Conservation (phyloP, 257 asterid species). For the Solanum stenotomum region DNA sequence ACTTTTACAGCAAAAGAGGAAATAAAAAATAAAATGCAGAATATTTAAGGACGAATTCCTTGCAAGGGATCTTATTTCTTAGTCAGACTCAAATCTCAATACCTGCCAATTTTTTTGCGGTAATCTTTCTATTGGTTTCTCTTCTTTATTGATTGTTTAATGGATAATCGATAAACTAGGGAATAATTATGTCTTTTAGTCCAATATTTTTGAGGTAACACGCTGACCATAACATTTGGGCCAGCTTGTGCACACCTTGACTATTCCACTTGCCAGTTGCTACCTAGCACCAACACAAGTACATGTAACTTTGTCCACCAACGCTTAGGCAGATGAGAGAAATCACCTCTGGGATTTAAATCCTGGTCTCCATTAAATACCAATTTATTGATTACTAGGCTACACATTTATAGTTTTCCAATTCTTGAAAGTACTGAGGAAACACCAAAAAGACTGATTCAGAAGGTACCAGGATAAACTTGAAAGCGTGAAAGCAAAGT, state of each 20-base stretch:
- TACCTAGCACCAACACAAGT: not conserved
- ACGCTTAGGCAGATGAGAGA: not conserved
- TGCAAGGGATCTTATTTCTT: not conserved
- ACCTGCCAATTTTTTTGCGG: not conserved
- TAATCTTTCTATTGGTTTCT: not conserved
- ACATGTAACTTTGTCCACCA: not conserved
- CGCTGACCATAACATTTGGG: not conserved
- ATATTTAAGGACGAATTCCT: not conserved
- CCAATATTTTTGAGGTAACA: not conserved
- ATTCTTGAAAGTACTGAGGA: not conserved
- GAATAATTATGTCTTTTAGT: not conserved
- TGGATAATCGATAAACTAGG: not conserved
- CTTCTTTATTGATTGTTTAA: not conserved
- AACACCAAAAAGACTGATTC: not conserved
- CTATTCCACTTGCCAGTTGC: not conserved
- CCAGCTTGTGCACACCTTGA: not conserved
- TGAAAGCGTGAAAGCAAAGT: conserved; percentile 67
- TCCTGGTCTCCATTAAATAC: not conserved
- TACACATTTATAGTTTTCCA: not conserved
- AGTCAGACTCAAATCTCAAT: not conserved
- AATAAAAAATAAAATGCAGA: not conserved
- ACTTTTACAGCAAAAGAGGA: not conserved
- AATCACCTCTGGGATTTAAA: not conserved
- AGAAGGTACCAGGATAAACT: conserved; percentile 59
- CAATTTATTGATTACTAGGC: not conserved